Percentiles rank a stretch among this genome's conserved stretches.
phyloP scores from a whole-genome alignment of 257 asterid species.

The Solanum clarkiae region DNA sequence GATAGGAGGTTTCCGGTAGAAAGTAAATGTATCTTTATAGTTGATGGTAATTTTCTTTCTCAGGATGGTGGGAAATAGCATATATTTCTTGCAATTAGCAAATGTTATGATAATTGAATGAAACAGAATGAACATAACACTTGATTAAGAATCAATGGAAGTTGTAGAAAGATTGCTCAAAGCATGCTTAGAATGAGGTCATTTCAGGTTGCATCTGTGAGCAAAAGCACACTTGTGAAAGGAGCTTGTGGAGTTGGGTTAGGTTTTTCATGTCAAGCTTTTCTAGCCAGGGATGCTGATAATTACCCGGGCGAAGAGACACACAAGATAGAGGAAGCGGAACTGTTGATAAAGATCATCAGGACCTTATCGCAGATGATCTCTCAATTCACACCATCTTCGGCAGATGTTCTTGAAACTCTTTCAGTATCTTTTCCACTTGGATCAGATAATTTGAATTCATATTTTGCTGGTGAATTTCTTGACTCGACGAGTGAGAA shows the following conservation, averaged over 20 bases:
- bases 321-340: slow-evolving; percentile 37
- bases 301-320: slow-evolving; percentile 28
- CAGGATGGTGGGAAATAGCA: not conserved
- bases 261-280: slow-evolving; percentile 81
- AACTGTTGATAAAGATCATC: slow-evolving; percentile 47
- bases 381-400: slow-evolving; percentile 47
- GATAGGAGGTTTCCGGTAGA: not conserved
- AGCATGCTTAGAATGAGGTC: not conserved
- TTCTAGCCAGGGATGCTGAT: slow-evolving; percentile 47
- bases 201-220: slow-evolving; percentile 58
- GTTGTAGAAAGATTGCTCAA: not conserved
- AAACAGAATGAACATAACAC: not conserved
- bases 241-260: slow-evolving; percentile 98
- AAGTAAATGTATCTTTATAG: not conserved
- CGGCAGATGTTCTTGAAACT: slow-evolving; percentile 37
- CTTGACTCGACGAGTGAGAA: slow-evolving; percentile 20
- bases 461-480: slow-evolving; percentile 18
- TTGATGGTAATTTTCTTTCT: not conserved
- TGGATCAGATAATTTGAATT: slow-evolving; percentile 22
- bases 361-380: slow-evolving; percentile 53
- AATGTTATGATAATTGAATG: not conserved
- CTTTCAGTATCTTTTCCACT: slow-evolving; percentile 38
- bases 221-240: slow-evolving; percentile 84
- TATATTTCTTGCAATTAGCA: not conserved
- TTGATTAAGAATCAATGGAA: not conserved